Base-by-base conservation (phyloP, 2,329 filamentous ascomycete genomes). In the Xylariaceae sp. region DNA sequence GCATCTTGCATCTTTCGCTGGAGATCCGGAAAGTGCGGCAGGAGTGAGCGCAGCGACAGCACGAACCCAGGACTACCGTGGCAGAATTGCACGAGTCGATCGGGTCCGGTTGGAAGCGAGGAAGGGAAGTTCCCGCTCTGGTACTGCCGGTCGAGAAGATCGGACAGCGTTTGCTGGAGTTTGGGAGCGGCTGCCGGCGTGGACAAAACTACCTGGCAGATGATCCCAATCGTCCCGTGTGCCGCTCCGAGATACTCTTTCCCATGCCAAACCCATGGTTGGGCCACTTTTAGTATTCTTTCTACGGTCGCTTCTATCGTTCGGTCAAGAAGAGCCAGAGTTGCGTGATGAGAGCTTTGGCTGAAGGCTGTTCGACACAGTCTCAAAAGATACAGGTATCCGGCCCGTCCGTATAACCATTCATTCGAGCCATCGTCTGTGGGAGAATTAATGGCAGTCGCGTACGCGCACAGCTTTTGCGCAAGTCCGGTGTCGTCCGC, bases 141-240 rank as follows among this genome's bases (percentile, higher is more conserved):
- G 39, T 69, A 71, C 55, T 88, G 83, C 47, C 77, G 67, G 28
- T 72, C 72, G 3, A 88, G 65, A 9, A 87, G 56, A 9, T 69
- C 67, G 1, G 68, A 66, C 4, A 87, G 56, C 16, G 76, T 68
- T 3, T 63, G 63, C 47, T 76, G 70, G 3, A 87, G 62, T 35
- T 70, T 68, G 2, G 69, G 59, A 1, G 81, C 79, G 47, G 76
- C 69, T 4, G 65, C 62, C 1, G 78, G 74, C 41, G 74, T 71
- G 2, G 79, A 79, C 17, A 76, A 65, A 2, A 85, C 72, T 12
- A 87, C 65, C 59, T 88, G 84, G n/a, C 78, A 81, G 42, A 88
- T 72, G 57, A 85, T 86, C 4, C 84, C 81, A 19, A 87, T 76
- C 11, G 77, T 73, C 7, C 85, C 85, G 54, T 88, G 82, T 0